Evolutionary conservation across 2,329 filamentous ascomycete genomes (phyloP), one percentile per base, ranked within the genome.

Genomic region (Fusarium secorum): DNA sequence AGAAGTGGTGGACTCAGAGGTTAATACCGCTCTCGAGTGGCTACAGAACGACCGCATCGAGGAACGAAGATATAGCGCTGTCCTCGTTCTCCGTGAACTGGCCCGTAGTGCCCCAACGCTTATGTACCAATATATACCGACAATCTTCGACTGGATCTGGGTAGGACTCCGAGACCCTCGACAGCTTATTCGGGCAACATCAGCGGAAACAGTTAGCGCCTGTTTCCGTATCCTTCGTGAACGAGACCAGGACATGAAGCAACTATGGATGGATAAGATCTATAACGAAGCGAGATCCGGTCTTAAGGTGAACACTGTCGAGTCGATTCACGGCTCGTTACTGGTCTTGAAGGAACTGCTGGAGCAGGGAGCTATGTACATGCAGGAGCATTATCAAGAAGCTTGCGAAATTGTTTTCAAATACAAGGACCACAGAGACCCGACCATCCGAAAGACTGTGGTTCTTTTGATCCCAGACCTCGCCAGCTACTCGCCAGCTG

Each of bases 291-390:
- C 94, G 22, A 87, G 93, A 65, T 86, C 89, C 66, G 95, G 95
- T 11, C 90, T 99, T 74, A 90, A 91, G 78, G 88, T 91, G 54
- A 92, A 90, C 74, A 94, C 93, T 22, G 88, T 97, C 59, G 96
- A 99, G 79, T 92, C 90, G 65, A 91, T 97, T 44, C 97, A 99
- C 78, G 96, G 94, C n/a, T 98, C 95, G 4, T 86, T 99, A 42
- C 86, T 99, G 24, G 94, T 97, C 3, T 87, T 98, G 76, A 97
- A 95, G 79, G 95, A 98, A 82, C 87, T 99, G 51, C 89, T 99
- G 22, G 89, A 96, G 70, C 95, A 97, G 79, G 96, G 96, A 57
- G 95, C 94, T 75, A 99, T 99, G 95, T 99, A 97, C 81, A 98
- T 99, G 96, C 94, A 97, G 76, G 93, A 95, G 41, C 90, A 95